Evolutionary conservation across 257 asterid genomes (phyloP).

Genomic region (Oldenlandia corymbosa): DNA sequence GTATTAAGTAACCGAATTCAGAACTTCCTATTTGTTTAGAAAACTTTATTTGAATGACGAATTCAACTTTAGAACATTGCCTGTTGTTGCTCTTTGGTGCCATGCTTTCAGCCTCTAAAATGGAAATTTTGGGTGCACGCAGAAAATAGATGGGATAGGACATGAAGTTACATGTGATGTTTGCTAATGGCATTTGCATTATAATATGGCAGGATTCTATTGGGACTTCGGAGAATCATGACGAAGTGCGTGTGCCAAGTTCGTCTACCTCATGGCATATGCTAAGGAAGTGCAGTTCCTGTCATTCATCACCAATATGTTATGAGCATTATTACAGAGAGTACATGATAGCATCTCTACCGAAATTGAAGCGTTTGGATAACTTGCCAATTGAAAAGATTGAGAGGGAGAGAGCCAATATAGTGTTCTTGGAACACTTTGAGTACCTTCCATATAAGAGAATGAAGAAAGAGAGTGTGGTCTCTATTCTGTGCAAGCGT

Average conservation of each 20-base stretch:
- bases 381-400: conserved; percentile 52
- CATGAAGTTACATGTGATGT: background rate
- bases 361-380: conserved; percentile 66
- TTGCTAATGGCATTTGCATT: conserved; percentile 15
- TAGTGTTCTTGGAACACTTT: conserved; percentile 44
- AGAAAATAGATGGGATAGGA: background rate
- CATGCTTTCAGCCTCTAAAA: background rate
- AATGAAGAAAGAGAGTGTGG: conserved; percentile 50
- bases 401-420: conserved; percentile 61
- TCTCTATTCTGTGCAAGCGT: conserved; percentile 60
- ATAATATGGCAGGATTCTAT: conserved; percentile 43
- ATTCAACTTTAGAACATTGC: background rate
- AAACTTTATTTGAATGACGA: background rate
- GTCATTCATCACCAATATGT: conserved; percentile 79
- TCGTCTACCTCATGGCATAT: conserved; percentile 25
- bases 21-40: background rate
- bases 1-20: background rate
- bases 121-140: background rate
- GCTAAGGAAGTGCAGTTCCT: conserved; percentile 45
- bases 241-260: conserved; percentile 35
- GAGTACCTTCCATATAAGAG: conserved; percentile 77
- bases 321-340: conserved; percentile 81
- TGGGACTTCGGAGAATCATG: conserved; percentile 45
- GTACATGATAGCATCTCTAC: conserved; percentile 71
- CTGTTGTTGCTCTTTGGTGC: conserved; percentile 1